Evolutionary conservation across 768 basidiomycete species (phyloP), one percentile per base, ranked within the genome.

Genomic region (Tylopilus intermedius): DNA sequence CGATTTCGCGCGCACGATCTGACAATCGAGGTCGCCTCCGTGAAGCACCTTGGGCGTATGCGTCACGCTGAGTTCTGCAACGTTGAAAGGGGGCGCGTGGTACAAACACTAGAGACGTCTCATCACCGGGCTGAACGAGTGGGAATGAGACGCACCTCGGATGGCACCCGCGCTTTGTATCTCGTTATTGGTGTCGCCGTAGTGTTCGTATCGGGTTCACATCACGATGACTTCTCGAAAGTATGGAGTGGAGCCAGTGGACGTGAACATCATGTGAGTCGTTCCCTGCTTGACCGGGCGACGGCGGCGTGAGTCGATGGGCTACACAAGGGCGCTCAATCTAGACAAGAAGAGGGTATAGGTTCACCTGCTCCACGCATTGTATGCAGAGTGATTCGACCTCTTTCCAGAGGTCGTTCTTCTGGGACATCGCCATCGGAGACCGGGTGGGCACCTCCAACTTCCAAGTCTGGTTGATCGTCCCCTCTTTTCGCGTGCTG

Each of bases 171-270:
- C 96, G 8, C 89, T 82, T 62, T 97, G 93, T 42, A 95, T 86
- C 71, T 98, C 95, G 67, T 95, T 99, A 70, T 98, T 98, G 38
- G 77, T 68, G 57, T 76, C 71, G 8, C 93, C 94, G 62, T 96
- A 99, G 63, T 93, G 85, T 52, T 95, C 91, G 67, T 96, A 99
- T 51, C 87, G 80, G 75, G 35, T 92, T 94, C 84, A 18, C 18
- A 95, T 93, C 55, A 98, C 82, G 58, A 99, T 89, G 47, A 98
- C 85, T 68, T 99, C 91, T 43, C 82, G 77, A 76, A 98, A 98
- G 75, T 84, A 98, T 0, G 96, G 95, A 45, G 98, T 99, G 18
- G 18, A 18, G 18, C 1, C 18, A 18, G 18, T 18, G 3, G 85
- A 83, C 0, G 94, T 97, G 45, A 99, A 75, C 61, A 98, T 80